Base-by-base conservation (phyloP, 176 grass and related monocot species). In the Panicum miliaceum region DNA sequence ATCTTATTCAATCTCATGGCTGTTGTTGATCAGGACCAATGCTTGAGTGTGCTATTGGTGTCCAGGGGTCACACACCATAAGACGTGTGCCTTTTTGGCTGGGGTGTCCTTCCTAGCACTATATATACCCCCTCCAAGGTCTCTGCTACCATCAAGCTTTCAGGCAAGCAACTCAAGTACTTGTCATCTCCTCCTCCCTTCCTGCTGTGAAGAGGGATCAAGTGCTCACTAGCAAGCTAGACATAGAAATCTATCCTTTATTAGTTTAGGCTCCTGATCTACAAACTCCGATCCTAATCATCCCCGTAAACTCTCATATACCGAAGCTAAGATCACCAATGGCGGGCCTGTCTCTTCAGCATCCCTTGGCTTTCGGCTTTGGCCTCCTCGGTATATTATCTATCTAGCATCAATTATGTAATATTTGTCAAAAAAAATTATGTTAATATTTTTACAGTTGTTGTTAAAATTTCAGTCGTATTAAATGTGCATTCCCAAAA, bases 361-460 rank as follows among this genome's bases (percentile, higher is more conserved):
- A 94, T 25, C 92, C 92, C 13, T 81, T 83, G 92, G 92, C 83
- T 29, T 92, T 92, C 27, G 14, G 77, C 46, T 94, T 94, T 57
- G 92, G 92, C 34, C 85, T 94, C 76, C 67, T 94, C 87, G 92
- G 92, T 94, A 87, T 66, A 78, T 12, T 62, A 9, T 22, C 38
- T 32, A 13, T 10, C 51, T 18, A 63, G n/a, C 53, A 16, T 32
- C 13, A 5, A 12, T 29, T 59, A 66, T 58, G 6, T 64, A n/a
- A n/a, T n/a, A n/a, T n/a, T n/a, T n/a, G n/a, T n/a, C n/a, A n/a
- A n/a, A n/a, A n/a, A n/a, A n/a, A n/a, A n/a, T n/a, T n/a, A n/a
- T n/a, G n/a, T n/a, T 38, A 42, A 18, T 38, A 26, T 60, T 15
- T 15, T 73, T 45, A 4, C 40, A 18, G 4, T 26, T 16, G 13